Conservation (phyloP, 2,329 filamentous ascomycete species). For the Microdochium paspali region DNA sequence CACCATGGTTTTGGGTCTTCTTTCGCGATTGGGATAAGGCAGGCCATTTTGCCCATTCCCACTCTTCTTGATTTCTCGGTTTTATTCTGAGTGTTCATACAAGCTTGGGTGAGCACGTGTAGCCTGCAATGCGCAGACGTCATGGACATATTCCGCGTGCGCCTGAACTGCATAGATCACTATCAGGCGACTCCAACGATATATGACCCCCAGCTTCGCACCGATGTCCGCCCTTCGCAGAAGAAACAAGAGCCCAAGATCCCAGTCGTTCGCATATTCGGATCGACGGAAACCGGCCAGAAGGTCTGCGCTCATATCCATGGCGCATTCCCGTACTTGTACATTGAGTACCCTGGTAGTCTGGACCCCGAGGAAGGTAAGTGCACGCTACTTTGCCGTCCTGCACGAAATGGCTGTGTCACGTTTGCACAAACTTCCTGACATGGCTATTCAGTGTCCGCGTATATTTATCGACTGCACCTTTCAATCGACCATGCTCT, state of each 20-base stretch:
- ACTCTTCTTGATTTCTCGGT: background rate
- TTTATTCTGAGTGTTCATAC: background rate
- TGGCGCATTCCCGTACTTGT: slow-evolving; percentile 93
- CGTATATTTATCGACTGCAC: slow-evolving; percentile 70
- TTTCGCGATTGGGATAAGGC: too few species aligned
- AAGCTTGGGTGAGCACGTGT: slow-evolving; percentile 1
- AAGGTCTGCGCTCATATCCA: slow-evolving; percentile 95
- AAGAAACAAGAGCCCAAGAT: slow-evolving; percentile 60
- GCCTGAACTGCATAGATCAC: slow-evolving; percentile 91
- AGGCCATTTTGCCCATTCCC: too few species aligned
- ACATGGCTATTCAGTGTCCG: slow-evolving; percentile 43
- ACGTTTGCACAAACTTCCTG: background rate
- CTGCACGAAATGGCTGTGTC: too few species aligned
- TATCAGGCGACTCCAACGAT: slow-evolving; percentile 74
- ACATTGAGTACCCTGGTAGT: slow-evolving; percentile 71
- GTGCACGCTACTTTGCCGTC: too few species aligned
- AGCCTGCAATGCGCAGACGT: slow-evolving; percentile 10
- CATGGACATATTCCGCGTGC: slow-evolving; percentile 74
- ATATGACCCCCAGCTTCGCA: slow-evolving; percentile 72
- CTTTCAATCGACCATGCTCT: slow-evolving; percentile 86
- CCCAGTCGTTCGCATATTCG: slow-evolving; percentile 84
- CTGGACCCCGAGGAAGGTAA: slow-evolving; percentile 58
- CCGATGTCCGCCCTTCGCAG: slow-evolving; percentile 49
- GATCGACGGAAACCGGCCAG: slow-evolving; percentile 86
- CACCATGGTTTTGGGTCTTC: too few species aligned